These are phyloP conservation scores for Chrysoporthe puriensis DNA, from an alignment of 2,329 filamentous ascomycete genomes.

Conservation along the genomic window DNA sequence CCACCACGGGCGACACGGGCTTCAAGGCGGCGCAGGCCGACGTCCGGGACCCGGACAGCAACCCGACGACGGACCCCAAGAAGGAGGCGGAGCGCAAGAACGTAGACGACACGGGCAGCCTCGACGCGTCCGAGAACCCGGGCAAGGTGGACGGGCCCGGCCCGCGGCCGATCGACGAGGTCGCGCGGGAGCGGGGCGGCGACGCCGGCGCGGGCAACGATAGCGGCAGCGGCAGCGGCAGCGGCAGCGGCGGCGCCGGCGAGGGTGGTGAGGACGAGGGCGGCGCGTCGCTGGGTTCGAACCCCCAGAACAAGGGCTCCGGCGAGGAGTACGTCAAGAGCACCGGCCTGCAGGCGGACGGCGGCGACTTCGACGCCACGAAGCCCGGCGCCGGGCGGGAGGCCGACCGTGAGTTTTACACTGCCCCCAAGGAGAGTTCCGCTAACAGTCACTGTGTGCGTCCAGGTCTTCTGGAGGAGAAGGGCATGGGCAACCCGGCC, in stretches of 20 bases:
- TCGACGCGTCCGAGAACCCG: conserved; percentile 40
- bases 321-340: conserved; percentile 62
- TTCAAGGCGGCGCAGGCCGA: conserved; percentile 43
- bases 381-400: conserved; percentile 67
- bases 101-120: conserved; percentile 40
- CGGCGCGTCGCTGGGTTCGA: neutral
- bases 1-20: conserved; percentile 34
- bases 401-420: conserved; percentile 61
- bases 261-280: conserved; percentile 3
- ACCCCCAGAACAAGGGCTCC: conserved; percentile 47
- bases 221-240: conserved; percentile 31
- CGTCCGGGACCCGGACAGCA: conserved; percentile 42
- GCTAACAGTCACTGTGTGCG: neutral
- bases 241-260: conserved; percentile 18
- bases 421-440: too few species aligned
- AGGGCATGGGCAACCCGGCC: conserved; percentile 46
- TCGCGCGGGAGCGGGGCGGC: conserved; percentile 41
- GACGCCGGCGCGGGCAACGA: conserved; percentile 34
- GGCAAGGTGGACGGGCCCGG: conserved; percentile 46
- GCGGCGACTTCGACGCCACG: conserved; percentile 68
- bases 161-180: conserved; percentile 45
- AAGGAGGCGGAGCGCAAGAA: conserved; percentile 36
- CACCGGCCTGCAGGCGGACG: conserved; percentile 64
- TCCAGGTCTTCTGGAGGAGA: conserved; percentile 57
- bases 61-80: conserved; percentile 40